Evolutionary conservation across 1,284 basidiomycete genomes (phyloP), one percentile per base, ranked within the genome.

Genomic region (Cutaneotrichosporon sp.): DNA sequence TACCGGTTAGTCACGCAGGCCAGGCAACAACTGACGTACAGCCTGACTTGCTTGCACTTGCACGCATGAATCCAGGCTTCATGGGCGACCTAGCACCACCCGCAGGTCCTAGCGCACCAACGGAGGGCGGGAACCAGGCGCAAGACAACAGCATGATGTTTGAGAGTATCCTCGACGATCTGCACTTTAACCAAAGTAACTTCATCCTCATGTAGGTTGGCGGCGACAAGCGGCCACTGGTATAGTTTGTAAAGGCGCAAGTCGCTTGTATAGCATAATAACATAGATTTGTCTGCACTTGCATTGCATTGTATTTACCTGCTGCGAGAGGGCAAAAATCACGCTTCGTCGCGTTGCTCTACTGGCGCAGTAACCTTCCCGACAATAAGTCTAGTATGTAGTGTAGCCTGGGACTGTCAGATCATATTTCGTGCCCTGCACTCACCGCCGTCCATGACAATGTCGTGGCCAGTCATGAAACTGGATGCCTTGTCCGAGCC

Each of bases 381-480:
- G n/a, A n/a, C n/a, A n/a, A n/a, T n/a, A n/a, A n/a, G n/a, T n/a
- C 26, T 30, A 30, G 26, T 30, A 30, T 7, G 26, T 30, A 10
- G 26, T 30, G 26, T 30, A 30, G 26, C 26, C 26, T 30, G 26
- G 7, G 7, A 30, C 10, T 30, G 26, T 30, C 26, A 30, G 26
- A 5, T 5, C 10, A 7, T 5, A 30, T 30, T 30, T 5, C 10
- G 7, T 7, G 26, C 26, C 5, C 26, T 10, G 10, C 26, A 30
- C 26, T 5, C 10, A 30, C 73, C 73, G 45, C 73, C 72, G 49
- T 76, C 75, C 18, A 74, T 49, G 1, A 76, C 68, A 0, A 76
- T 55, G 46, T 76, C 75, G 10, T 56, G 58, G 8, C 75, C 75
- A 3, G 72, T 66, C 69, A 75, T 68, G 50, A 65, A 76, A 8